Percentiles rank a stretch among this genome's conserved stretches.
Conservation (phyloP, 768 basidiomycete species). For the Auricularia auricula-judae region DNA sequence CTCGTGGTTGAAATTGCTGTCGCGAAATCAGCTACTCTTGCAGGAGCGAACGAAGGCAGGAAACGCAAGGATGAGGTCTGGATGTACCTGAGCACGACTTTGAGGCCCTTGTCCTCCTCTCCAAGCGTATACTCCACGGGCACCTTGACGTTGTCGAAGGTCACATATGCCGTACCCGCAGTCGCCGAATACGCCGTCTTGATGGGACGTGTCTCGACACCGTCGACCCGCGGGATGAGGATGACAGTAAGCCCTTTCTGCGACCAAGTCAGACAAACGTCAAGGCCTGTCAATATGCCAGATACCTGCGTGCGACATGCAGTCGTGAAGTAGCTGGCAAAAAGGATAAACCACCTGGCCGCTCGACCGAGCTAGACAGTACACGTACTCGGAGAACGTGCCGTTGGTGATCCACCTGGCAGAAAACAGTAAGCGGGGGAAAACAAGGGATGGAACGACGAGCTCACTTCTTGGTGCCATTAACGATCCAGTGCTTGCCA, state of each 20-base stretch:
- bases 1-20: conserved; percentile 80
- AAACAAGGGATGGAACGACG: conserved; percentile 8
- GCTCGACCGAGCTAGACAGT: conserved; percentile 13
- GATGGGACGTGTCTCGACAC: conserved; percentile 75
- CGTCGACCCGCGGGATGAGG: conserved; percentile 58
- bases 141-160: conserved; percentile 47
- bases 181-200: conserved; percentile 88
- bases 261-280: not conserved
- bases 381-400: conserved; percentile 51
- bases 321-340: conserved; percentile 54
- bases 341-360: not conserved
- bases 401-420: conserved; percentile 86
- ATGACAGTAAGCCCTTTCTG: conserved; percentile 68
- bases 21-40: not conserved
- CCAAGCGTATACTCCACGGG: conserved; percentile 85
- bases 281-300: not conserved
- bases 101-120: conserved; percentile 70
- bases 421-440: not conserved
- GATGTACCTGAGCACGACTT: conserved; percentile 44
- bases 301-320: conserved; percentile 59
- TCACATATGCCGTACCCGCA: conserved; percentile 72
- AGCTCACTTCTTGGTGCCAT: conserved; percentile 80
- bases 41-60: conserved; percentile 13
- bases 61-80: conserved; percentile 9
- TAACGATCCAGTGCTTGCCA: conserved; percentile 79